phyloP scores from a whole-genome alignment of 2,329 filamentous ascomycete genomes.

The Fusarium sacchari region DNA sequence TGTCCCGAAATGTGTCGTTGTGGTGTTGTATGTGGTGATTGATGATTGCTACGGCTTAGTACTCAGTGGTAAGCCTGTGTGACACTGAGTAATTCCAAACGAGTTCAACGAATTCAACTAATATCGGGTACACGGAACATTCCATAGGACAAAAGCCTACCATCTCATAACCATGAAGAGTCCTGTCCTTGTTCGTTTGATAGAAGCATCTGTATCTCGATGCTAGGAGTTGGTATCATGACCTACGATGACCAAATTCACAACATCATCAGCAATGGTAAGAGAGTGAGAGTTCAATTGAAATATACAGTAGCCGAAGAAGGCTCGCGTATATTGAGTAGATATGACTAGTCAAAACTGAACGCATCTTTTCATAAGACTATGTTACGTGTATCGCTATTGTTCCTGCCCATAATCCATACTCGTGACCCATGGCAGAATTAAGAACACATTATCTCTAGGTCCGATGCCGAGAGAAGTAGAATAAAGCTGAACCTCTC shows the following conservation, averaged over 20 bases:
- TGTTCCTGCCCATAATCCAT: not conserved
- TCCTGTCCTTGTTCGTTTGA: too few species aligned
- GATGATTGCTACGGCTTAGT: too few species aligned
- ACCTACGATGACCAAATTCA: too few species aligned
- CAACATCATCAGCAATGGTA: not conserved
- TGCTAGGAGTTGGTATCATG: not conserved
- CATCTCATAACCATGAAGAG: too few species aligned
- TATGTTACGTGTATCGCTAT: not conserved
- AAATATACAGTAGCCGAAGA: not conserved
- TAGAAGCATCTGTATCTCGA: not conserved
- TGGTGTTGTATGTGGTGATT: not conserved
- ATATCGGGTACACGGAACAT: too few species aligned
- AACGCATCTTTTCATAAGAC: too few species aligned
- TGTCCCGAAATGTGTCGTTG: too few species aligned
- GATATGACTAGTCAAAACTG: not conserved
- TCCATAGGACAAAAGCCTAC: not conserved
- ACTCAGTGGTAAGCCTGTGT: too few species aligned
- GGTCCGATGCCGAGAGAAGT: not conserved
- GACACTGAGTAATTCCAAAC: too few species aligned
- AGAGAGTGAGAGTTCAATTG: not conserved
- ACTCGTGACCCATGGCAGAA: not conserved
- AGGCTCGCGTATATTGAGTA: not conserved
- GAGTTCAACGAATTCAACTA: not conserved
- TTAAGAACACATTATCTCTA: not conserved
- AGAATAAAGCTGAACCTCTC: rapidly evolving